Evolutionary conservation across 331 rosid genomes (phyloP), one percentile per base, ranked within the genome.

Genomic region (Quercus tomentella): DNA sequence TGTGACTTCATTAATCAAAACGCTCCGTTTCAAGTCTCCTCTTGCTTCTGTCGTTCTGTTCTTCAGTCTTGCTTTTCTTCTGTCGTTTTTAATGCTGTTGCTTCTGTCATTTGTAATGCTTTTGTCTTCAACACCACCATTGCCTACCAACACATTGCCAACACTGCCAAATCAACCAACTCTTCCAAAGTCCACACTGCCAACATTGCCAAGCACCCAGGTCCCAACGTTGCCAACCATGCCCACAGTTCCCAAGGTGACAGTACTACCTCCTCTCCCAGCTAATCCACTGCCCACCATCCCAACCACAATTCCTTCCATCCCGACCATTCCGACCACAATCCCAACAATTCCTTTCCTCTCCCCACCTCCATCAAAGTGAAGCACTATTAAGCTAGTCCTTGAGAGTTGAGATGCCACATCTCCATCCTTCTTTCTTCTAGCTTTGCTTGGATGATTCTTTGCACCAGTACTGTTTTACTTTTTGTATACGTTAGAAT

Each of bases 281-380:
- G 65, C 65, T 7, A 22, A 1, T 58, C 65, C 79, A n/a, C 11
- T 22, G 30, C 65, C 30, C 15, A 52, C 68, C 56, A 22, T 79
- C 25, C 79, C 82, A 14, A 52, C 70, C 25, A 49, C 66, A 20
- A 37, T 70, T 55, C 82, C 41, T 49, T 79, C 70, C 4, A 20
- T 54, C 57, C 79, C 82, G 2, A 82, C 73, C 11, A 82, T 71
- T 56, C 77, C 80, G 22, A 56, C 86, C 18, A 66, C 83, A 63
- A 72, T 81, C 67, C 86, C 84, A 62, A 26, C 69, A 49, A 4
- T 65, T 58, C 84, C 82, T 65, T 76, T 70, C 76, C 72, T 70
- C 60, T 58, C 84, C 70, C 84, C 87, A 28, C 89, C 87, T 25
- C 84, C 87, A 58, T 86, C 86, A 37, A 86, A 83, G 5, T 86